Conservation (phyloP, 1,139 yeast genomes). For the Torulaspora pretoriensis region DNA sequence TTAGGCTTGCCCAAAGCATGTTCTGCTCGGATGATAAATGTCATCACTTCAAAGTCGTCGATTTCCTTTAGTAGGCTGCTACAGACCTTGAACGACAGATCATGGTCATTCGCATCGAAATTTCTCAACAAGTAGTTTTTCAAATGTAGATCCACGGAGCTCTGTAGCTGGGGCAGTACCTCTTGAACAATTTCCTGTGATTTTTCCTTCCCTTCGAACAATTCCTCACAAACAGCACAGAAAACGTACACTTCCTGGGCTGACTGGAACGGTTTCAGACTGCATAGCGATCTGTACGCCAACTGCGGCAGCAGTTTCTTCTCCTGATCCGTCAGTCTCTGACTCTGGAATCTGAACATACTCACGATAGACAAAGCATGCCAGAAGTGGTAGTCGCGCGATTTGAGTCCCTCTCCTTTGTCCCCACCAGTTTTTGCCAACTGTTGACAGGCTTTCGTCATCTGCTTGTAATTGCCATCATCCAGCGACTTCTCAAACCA, state of each 20-base stretch:
- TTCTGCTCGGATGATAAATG: constrained; percentile 24
- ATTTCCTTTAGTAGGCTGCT: constrained; percentile 21
- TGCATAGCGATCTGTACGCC: constrained; percentile 23
- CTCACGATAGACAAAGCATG: constrained; percentile 30
- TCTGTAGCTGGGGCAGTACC: constrained; percentile 24
- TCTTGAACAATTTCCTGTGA: constrained; percentile 25
- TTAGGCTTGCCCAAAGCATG: constrained; percentile 16
- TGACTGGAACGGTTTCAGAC: constrained; percentile 26
- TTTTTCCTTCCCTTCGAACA: constrained; percentile 22
- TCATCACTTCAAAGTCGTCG: constrained; percentile 32
- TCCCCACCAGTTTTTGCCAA: constrained; percentile 22
- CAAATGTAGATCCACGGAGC: constrained; percentile 31
- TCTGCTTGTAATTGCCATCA: constrained; percentile 26
- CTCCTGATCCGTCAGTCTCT: constrained; percentile 23
- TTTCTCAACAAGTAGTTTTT: constrained; percentile 33
- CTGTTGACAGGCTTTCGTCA: constrained; percentile 29
- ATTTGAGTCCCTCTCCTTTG: constrained; percentile 10
- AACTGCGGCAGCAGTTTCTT: constrained; percentile 24
- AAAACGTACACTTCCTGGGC: constrained; percentile 34
- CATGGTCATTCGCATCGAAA: constrained; percentile 15
- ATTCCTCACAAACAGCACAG: constrained; percentile 29
- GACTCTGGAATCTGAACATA: constrained; percentile 22
- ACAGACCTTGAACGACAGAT: constrained; percentile 21
- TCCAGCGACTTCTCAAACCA: constrained; percentile 31
- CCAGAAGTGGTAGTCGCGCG: constrained; percentile 30